Evolutionary conservation across 2,329 filamentous ascomycete genomes (phyloP), one percentile per base, ranked within the genome.

Genomic region (Stagonosporopsis chrysanthemi): DNA sequence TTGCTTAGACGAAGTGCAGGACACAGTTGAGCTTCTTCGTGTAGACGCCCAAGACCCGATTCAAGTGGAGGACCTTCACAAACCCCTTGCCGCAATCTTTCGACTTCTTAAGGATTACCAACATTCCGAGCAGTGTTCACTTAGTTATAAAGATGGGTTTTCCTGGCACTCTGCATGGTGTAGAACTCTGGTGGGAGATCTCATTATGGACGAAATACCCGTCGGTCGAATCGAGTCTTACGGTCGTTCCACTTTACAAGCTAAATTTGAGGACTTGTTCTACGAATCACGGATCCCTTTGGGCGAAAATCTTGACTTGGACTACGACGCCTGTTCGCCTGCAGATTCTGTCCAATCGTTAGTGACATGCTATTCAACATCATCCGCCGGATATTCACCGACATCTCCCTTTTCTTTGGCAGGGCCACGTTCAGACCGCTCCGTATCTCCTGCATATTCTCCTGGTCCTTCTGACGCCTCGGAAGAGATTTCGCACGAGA

Each of bases 151-250:
- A 23, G 48, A 48, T 15, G 53, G 47, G 1, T 44, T 43, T 4
- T 51, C 52, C 2, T 65, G 53, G 58, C 14, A 40, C 1, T 58
- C 60, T 1, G 60, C 63, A 0, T 44, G 60, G 1, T 58, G 46
- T 14, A 40, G 51, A 19, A 61, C 63, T 1, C 35, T 61, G 22
- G 26, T 65, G 0, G 63, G 63, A 2, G 63, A 58, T 22, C 35
- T 65, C 1, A 28, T 60, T 48, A 60, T 63, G 59, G 46, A 45
- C 14, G 61, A 64, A 22, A 46, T 48, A 4, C 63, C 61, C 1
- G 11, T 66, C 5, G 44, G 52, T 4, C 41, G 46, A 6, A 23
- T 51, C 9, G 41, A n/a, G 6, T 19, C 15, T 4, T 39, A 45
- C 14, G 46, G 52, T 12, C 46, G 46, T 8, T 6, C 40, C 6